Evolutionary conservation across 305 asterid species (phyloP).

Genomic region (Andrographis paniculata): DNA sequence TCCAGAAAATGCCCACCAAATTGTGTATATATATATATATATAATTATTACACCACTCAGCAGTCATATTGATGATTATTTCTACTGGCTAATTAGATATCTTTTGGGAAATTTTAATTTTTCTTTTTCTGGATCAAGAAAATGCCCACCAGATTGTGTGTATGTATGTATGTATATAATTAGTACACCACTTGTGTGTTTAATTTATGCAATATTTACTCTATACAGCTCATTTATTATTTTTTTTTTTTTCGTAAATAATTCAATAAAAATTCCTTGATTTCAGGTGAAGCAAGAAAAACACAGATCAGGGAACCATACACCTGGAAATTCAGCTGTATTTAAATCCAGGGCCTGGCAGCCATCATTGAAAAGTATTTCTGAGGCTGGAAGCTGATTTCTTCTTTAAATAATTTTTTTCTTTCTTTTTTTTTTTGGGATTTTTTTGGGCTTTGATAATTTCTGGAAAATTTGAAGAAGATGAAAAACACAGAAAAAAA

Average conservation of each 20-base stretch:
- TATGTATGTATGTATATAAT: neutral
- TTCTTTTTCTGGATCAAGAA: neutral
- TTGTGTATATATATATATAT: no score
- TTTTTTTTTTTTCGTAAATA: slow-evolving; percentile 11
- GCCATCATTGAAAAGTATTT: slow-evolving; percentile 75
- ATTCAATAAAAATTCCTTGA: neutral
- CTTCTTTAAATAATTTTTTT: neutral
- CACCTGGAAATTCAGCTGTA: slow-evolving; percentile 25
- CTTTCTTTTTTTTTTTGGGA: neutral
- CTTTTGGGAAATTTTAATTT: neutral
- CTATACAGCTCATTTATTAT: slow-evolving; percentile 17
- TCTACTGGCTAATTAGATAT: slow-evolving; percentile 11
- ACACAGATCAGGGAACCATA: slow-evolving; percentile 31
- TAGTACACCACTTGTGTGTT: neutral
- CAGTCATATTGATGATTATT: slow-evolving; percentile 22
- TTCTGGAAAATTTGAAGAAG: no score
- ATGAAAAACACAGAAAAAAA: no score
- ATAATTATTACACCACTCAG: slow-evolving; percentile 27
- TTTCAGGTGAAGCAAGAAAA: slow-evolving; percentile 62
- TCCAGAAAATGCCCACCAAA: slow-evolving; percentile 9
- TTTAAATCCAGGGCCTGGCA: slow-evolving; percentile 68
- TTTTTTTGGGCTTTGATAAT: neutral
- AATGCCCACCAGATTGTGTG: neutral
- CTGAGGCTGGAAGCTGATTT: slow-evolving; percentile 61
- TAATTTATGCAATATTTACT: no score